Conservation (phyloP, 1,284 basidiomycete species). For the Leccinum fallax region DNA sequence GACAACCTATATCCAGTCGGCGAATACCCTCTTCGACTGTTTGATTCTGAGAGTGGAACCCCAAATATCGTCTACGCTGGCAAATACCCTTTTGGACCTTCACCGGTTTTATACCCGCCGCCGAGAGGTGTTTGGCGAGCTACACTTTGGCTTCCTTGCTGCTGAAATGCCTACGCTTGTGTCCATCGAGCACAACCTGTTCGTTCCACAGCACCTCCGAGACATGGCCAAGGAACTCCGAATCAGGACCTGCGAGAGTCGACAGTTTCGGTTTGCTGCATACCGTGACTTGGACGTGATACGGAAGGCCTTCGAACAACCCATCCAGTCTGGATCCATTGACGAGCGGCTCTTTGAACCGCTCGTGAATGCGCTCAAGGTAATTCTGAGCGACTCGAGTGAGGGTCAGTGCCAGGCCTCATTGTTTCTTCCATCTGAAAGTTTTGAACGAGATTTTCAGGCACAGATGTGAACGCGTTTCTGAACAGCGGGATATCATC, state of each 20-base stretch:
- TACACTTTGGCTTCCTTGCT: slow-evolving; percentile 64
- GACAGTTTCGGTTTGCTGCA: slow-evolving; percentile 68
- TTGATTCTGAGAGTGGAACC: slow-evolving; percentile 59
- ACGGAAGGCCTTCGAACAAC: slow-evolving; percentile 64
- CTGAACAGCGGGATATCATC: slow-evolving; percentile 64
- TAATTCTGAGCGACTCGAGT: slow-evolving; percentile 60
- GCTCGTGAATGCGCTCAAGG: slow-evolving; percentile 64
- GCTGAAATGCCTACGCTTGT: slow-evolving; percentile 67
- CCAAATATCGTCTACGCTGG: slow-evolving; percentile 44
- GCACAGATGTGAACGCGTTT: slow-evolving; percentile 48
- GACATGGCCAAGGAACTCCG: slow-evolving; percentile 53
- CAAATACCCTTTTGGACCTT: slow-evolving; percentile 58
- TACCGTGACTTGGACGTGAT: slow-evolving; percentile 72
- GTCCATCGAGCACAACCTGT: slow-evolving; percentile 62
- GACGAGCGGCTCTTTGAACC: slow-evolving; percentile 58
- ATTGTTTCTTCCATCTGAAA: neutral
- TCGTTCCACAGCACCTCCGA: slow-evolving; percentile 52
- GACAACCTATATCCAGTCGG: slow-evolving; percentile 56
- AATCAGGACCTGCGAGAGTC: slow-evolving; percentile 56
- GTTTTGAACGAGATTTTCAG: slow-evolving; percentile 15
- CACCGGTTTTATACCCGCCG: slow-evolving; percentile 69
- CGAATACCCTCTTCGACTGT: slow-evolving; percentile 60
- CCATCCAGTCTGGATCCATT: slow-evolving; percentile 52
- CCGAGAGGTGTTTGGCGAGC: slow-evolving; percentile 62
- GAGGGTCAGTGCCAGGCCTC: slow-evolving; percentile 35